phyloP scores from a whole-genome alignment of 2,329 filamentous ascomycete genomes.

The Verticillium nubilum region DNA sequence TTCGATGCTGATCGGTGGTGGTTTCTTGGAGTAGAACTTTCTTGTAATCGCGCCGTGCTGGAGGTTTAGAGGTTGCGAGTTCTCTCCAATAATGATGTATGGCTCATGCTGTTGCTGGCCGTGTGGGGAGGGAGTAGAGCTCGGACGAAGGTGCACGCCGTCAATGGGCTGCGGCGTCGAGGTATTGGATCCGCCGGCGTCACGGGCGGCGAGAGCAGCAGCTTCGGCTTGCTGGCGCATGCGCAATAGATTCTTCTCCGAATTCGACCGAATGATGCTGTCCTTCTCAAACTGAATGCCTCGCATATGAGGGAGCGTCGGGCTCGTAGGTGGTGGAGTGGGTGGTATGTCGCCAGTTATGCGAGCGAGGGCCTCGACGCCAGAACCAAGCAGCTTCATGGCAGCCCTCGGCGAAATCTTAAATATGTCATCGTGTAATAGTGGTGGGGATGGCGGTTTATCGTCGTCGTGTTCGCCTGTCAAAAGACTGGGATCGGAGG shows the following conservation, averaged over 20 bases:
- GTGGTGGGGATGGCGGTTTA: conserved; percentile 19
- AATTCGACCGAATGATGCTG: conserved; percentile 52
- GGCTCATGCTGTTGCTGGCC: conserved; percentile 32
- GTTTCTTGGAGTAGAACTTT: conserved; percentile 87
- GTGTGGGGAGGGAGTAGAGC: conserved; percentile 16
- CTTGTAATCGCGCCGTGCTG: conserved; percentile 84
- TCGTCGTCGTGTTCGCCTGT: conserved; percentile 14
- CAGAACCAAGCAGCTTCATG: conserved; percentile 70
- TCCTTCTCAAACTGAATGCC: conserved; percentile 59
- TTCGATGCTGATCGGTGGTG: conserved; percentile 75
- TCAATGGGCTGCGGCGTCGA: conserved; percentile 36
- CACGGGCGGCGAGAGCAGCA: conserved; percentile 13
- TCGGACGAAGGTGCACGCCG: conserved; percentile 44
- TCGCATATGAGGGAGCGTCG: conserved; percentile 59
- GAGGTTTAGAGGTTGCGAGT: conserved; percentile 66
- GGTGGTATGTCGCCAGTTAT: conserved; percentile 74
- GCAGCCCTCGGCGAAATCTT: conserved; percentile 67
- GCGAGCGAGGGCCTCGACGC: conserved; percentile 65
- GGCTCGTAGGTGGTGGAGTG: conserved; percentile 64
- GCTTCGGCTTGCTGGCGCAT: conserved; percentile 35
- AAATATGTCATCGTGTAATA: conserved; percentile 59
- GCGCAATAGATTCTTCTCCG: conserved; percentile 45
- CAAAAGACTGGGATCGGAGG: conserved; percentile 28
- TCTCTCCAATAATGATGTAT: conserved; percentile 59
- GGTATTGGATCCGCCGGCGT: not conserved